A percentile compares a stretch with the other conserved stretches of the same genome.
These are phyloP conservation scores for Musa balbisiana DNA, from an alignment of 202 grass and related monocot genomes.

Conservation along the genomic window DNA sequence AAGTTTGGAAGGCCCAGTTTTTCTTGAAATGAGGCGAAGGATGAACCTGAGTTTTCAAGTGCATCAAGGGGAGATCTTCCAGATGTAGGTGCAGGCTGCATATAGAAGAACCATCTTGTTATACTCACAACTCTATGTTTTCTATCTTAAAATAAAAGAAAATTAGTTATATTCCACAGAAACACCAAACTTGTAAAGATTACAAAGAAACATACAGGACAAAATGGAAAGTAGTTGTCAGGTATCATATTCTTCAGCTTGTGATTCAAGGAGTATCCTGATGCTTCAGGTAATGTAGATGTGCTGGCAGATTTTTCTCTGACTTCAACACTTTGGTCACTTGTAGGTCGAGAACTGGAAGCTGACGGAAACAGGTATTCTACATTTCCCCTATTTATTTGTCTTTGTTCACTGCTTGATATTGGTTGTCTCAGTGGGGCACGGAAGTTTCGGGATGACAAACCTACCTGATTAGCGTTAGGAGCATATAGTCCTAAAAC, in stretches of 20 bases:
- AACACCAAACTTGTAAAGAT: slow-evolving; percentile 16
- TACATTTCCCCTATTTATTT: slow-evolving; percentile 34
- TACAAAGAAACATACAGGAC: slow-evolving; percentile 50
- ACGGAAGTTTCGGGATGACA: slow-evolving; percentile 34
- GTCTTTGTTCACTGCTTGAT: slow-evolving; percentile 43
- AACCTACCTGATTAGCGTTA: slow-evolving; percentile 66
- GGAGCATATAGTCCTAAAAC: slow-evolving; percentile 93
- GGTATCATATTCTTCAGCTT: slow-evolving; percentile 61
- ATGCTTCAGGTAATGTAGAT: slow-evolving; percentile 35
- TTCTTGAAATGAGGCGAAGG: slow-evolving; percentile 75
- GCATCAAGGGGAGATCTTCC: slow-evolving; percentile 40
- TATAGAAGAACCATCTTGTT: slow-evolving; percentile 24
- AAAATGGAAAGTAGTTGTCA: slow-evolving; percentile 81
- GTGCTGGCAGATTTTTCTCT: slow-evolving; percentile 28
- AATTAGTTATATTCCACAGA: slow-evolving; percentile 3
- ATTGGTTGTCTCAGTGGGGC: slow-evolving; percentile 22
- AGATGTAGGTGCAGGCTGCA: slow-evolving; percentile 61
- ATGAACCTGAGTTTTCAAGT: slow-evolving; percentile 45
- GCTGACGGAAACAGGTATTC: slow-evolving; percentile 30
- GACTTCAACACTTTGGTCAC: slow-evolving; percentile 28
- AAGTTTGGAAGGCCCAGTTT: slow-evolving; percentile 80
- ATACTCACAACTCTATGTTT: background rate
- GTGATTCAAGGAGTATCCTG: slow-evolving; percentile 43
- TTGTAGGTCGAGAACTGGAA: slow-evolving; percentile 31
- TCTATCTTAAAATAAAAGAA: background rate